Conservation (phyloP, 2,329 filamentous ascomycete species). For the Calycina herbarum region DNA sequence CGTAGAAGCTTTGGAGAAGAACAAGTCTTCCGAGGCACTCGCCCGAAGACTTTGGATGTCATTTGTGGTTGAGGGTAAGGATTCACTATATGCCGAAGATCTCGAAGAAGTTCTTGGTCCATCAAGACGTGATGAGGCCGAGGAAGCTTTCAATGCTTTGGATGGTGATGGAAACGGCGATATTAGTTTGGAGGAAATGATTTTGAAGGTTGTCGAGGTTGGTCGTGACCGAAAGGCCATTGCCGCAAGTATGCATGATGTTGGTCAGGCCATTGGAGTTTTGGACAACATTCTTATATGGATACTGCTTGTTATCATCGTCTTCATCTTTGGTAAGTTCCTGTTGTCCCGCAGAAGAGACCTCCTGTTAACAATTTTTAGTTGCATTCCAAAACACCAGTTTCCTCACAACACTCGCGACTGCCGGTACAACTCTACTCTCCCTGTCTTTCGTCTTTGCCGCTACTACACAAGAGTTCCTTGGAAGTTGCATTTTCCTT, state of each 20-base stretch:
- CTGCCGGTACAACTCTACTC: slow-evolving; percentile 86
- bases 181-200: slow-evolving; percentile 89
- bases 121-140: slow-evolving; percentile 72
- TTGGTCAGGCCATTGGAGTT: slow-evolving; percentile 89
- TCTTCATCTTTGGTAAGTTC: slow-evolving; percentile 76
- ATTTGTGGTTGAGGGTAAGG: slow-evolving; percentile 86
- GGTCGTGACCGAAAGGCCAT: slow-evolving; percentile 87
- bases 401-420: slow-evolving; percentile 82
- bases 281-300: slow-evolving; percentile 84
- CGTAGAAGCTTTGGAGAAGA: slow-evolving; percentile 83
- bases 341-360: slow-evolving; percentile 26
- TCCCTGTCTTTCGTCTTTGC: slow-evolving; percentile 98
- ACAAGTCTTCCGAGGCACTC: slow-evolving; percentile 81
- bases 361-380: slow-evolving; percentile 38
- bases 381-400: slow-evolving; percentile 86
- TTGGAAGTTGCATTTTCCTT: slow-evolving; percentile 97
- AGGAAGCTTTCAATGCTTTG: slow-evolving; percentile 78
- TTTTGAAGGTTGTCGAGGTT: slow-evolving; percentile 75
- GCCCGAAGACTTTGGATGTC: slow-evolving; percentile 98
- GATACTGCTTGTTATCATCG: slow-evolving; percentile 74
- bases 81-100: slow-evolving; percentile 77
- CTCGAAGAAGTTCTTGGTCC: slow-evolving; percentile 83
- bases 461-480: slow-evolving; percentile 86
- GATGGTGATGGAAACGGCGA: slow-evolving; percentile 91
- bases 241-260: slow-evolving; percentile 92